These are phyloP conservation scores for Geotrichum europaeum DNA, from an alignment of 1,139 yeast species.

Conservation along the genomic window DNA sequence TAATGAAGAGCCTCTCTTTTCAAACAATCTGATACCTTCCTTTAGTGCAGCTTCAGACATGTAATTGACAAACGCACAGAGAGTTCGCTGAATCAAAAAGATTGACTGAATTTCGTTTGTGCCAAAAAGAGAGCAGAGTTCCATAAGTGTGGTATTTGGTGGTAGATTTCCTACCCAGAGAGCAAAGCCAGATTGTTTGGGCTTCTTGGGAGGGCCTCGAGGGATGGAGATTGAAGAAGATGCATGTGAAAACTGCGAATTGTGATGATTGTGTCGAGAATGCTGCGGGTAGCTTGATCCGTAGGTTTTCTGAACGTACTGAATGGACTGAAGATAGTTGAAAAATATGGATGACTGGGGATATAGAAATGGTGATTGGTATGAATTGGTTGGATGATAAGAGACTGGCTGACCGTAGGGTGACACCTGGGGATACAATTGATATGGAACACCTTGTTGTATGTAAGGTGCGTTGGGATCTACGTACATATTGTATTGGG, in stretches of 20 bases:
- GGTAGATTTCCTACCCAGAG: slow-evolving; percentile 43
- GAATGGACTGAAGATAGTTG: slow-evolving; percentile 16
- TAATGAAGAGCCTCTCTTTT: slow-evolving; percentile 29
- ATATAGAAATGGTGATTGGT: slow-evolving; percentile 11
- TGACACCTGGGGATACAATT: background rate
- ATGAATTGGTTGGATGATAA: background rate
- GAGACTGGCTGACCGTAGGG: background rate
- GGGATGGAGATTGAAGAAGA: slow-evolving; percentile 18
- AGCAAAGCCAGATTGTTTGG: slow-evolving; percentile 36
- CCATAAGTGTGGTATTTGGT: slow-evolving; percentile 31
- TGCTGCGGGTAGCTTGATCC: background rate
- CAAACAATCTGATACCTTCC: slow-evolving; percentile 29
- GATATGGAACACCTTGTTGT: background rate
- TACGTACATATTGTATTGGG: background rate
- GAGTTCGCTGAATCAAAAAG: slow-evolving; percentile 36
- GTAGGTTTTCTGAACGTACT: background rate
- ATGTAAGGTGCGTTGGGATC: background rate
- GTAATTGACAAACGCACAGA: slow-evolving; percentile 40
- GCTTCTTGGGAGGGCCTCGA: slow-evolving; percentile 33
- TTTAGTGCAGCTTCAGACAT: slow-evolving; percentile 28
- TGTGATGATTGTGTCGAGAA: background rate
- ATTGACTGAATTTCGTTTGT: slow-evolving; percentile 35
- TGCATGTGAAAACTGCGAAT: background rate
- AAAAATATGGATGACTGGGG: slow-evolving; percentile 18
- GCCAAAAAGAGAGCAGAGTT: slow-evolving; percentile 35